Evolutionary conservation across 2,329 filamentous ascomycete genomes (phyloP), one percentile per base, ranked within the genome.

Genomic region (Penicillium sp.): DNA sequence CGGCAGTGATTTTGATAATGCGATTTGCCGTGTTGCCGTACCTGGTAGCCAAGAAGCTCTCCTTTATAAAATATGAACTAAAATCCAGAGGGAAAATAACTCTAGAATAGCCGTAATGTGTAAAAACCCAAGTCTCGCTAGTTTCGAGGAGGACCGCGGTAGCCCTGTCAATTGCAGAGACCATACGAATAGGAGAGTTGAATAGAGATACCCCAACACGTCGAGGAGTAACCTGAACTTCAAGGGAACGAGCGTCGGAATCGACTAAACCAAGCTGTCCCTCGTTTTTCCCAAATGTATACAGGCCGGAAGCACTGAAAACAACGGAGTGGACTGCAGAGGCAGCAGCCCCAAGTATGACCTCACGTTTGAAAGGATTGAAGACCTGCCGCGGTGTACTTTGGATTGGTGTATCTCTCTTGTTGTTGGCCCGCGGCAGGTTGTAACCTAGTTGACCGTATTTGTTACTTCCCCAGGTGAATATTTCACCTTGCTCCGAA

Each of bases 231-330:
- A 82, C 76, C 67, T 97, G 94, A n/a, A 88, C 77, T 63, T 94
- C 90, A 5, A 97, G 81, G 0, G 91, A 97, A 47, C 92, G 85
- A 24, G 94, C 95, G 73, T 97, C 93, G 0, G 94, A 93, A 70
- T 97, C 94, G 76, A 97, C 91, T 53, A 99, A 81, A 5, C 91
- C 94, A 47, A 99, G 82, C 70, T 99, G 94, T 1, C 94, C 94
- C 64, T 91, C 86, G 65, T 97, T 99, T 66, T 94, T 95, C 21
- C 94, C 94, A 81, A 96, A 99, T 2, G 91, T 96, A 68, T 90
- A 99, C 1, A 99, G 76, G 1, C 90, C 90, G 0, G 85, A 84
- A 1, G 83, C 81, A 0, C 91, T 97, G 66, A 94, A 89, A 0
- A 91, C 90, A 3, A 95, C 92, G 0, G 94, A 97, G 73, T 99